These are phyloP conservation scores for Mallotus repandus DNA, from an alignment of 441 rosid genomes.

Conservation along the genomic window DNA sequence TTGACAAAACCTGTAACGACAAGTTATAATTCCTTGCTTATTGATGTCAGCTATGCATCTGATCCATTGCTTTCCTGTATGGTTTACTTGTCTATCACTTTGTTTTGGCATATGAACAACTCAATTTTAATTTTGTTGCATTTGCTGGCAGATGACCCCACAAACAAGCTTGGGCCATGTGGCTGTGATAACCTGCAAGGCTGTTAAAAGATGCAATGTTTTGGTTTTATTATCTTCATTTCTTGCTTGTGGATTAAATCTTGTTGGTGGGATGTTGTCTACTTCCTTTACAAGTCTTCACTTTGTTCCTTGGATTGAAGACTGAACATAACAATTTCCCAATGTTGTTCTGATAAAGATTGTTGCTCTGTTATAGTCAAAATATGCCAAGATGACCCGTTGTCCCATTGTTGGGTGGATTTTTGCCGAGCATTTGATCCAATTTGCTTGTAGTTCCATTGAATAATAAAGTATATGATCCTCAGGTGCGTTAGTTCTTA, in stretches of 20 bases:
- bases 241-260: background rate
- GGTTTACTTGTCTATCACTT: slow-evolving; percentile 32
- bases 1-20: slow-evolving; percentile 2
- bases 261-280: background rate
- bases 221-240: background rate
- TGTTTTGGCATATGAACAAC: background rate
- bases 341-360: no score
- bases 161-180: background rate
- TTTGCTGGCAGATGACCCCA: slow-evolving; percentile 8
- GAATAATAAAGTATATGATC: no score
- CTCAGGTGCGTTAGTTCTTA: no score
- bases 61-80: slow-evolving; percentile 38
- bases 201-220: background rate
- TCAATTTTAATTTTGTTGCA: background rate
- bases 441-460: no score
- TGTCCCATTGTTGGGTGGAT: no score
- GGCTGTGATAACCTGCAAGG: background rate
- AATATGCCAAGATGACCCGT: no score
- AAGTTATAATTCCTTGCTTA: slow-evolving; percentile 24
- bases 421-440: no score
- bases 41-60: slow-evolving; percentile 29
- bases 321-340: no score
- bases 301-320: no score
- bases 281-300: no score
- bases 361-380: no score